These are phyloP conservation scores for Aristolochia fimbriata DNA, from an alignment of 164 flowering plant genomes.

Conservation along the genomic window DNA sequence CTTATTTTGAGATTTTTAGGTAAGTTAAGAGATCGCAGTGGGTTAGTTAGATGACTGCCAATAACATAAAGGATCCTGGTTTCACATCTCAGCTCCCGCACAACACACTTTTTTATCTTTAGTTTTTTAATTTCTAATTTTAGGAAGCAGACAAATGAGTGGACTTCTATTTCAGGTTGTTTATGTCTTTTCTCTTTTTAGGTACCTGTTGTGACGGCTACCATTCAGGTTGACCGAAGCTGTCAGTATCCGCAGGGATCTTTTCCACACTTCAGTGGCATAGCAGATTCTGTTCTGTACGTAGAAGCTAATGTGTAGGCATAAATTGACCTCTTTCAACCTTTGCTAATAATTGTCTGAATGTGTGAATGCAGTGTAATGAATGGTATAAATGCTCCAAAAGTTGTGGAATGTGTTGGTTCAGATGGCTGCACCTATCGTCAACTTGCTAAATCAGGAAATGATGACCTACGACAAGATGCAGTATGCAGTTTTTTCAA, in stretches of 20 bases:
- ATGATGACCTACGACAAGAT: conserved; percentile 99
- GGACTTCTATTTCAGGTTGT: neutral
- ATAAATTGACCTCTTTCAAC: neutral
- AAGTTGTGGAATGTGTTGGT: conserved; percentile 87
- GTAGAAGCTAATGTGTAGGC: conserved; percentile 10
- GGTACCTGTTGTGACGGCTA: conserved; percentile 96
- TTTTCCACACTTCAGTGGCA: conserved; percentile 85
- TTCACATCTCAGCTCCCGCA: too few relatives aligned
- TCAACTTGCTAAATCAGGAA: conserved; percentile 99
- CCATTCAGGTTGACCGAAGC: conserved; percentile 70
- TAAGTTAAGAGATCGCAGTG: too few relatives aligned
- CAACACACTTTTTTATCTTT: too few relatives aligned
- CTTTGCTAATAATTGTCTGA: neutral
- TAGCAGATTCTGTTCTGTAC: conserved; percentile 78
- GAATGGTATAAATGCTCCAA: conserved; percentile 99
- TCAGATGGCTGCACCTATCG: conserved; percentile 86
- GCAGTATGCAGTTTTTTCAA: conserved; percentile 47
- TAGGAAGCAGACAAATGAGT: too few relatives aligned
- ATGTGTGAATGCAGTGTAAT: conserved; percentile 57
- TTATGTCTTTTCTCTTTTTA: conserved; percentile 15
- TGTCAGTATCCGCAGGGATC: conserved; percentile 81
- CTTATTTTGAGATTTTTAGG: too few relatives aligned
- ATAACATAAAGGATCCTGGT: too few relatives aligned
- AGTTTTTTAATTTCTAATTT: too few relatives aligned
- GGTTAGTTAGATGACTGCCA: too few relatives aligned